phyloP scores from a whole-genome alignment of 1,139 yeast genomes.

The Pichia sp. region DNA sequence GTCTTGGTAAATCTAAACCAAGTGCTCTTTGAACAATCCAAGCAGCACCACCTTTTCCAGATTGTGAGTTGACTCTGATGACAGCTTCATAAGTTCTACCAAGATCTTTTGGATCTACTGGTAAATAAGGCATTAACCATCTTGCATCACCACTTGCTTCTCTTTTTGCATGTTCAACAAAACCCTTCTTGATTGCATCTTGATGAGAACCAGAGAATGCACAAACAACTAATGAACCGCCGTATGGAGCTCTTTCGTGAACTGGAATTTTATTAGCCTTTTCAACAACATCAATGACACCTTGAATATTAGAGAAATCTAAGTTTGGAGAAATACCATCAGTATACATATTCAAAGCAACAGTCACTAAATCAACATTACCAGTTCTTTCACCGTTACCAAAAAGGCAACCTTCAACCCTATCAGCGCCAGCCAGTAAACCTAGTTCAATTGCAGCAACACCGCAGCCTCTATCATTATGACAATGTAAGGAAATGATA shows the following conservation, averaged over 20 bases:
- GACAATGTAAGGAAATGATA: slow-evolving; percentile 88
- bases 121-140: slow-evolving; percentile 92
- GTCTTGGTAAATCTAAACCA: slow-evolving; percentile 89
- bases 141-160: slow-evolving; percentile 26
- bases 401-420: slow-evolving; percentile 95
- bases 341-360: slow-evolving; percentile 88
- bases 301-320: slow-evolving; percentile 74
- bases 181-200: slow-evolving; percentile 97
- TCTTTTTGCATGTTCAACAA: slow-evolving; percentile 30
- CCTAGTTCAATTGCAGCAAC: slow-evolving; percentile 97
- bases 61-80: slow-evolving; percentile 94
- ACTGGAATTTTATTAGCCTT: slow-evolving; percentile 93
- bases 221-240: slow-evolving; percentile 93
- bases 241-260: slow-evolving; percentile 90
- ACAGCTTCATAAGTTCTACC: slow-evolving; percentile 98
- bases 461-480: slow-evolving; percentile 96
- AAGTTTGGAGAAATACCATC: slow-evolving; percentile 85
- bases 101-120: slow-evolving; percentile 92
- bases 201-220: slow-evolving; percentile 97
- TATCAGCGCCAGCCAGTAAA: slow-evolving; percentile 90
- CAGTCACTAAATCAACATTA: slow-evolving; percentile 89
- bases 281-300: slow-evolving; percentile 82
- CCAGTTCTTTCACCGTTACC: slow-evolving; percentile 99
- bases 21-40: slow-evolving; percentile 88
- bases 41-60: slow-evolving; percentile 98